Evolutionary conservation across 2,329 filamentous ascomycete species (phyloP), one percentile per base, ranked within the genome.

Genomic region (Capronia epimyces): DNA sequence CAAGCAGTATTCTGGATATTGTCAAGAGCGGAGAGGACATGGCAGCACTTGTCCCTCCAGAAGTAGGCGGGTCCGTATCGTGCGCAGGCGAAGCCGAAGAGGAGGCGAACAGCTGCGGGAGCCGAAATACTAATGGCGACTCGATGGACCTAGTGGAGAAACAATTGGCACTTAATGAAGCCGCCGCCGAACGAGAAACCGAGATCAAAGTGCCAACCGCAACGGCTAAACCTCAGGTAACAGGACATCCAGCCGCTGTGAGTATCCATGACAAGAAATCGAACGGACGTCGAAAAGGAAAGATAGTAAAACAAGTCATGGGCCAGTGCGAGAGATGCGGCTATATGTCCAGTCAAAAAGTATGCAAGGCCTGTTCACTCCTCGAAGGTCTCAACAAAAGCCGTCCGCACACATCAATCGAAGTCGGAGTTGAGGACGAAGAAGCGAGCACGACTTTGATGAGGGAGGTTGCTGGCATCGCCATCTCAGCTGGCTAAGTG

Each of bases 21-120:
- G 91, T 98, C 22, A 79, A 86, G 51, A 96, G 90, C 64, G 93
- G 93, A 31, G 91, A 97, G 68, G 93, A 97, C 59, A 95, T 98
- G 87, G 91, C 89, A 8, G 82, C 81, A 50, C 73, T 97, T n/a
- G 87, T 93, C 0, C 86, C 86, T 0, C 75, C 75, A 12, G 76
- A 79, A 49, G 67, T 78, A 13, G 69, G 67, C 21, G 72, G 73
- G 18, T 66, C 70, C 3, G 53, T 49, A 13, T 52, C 61, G 5
- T 63, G 55, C 59, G 66, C 36, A 39, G 50, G 21, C 62, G 65
- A 63, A 27, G 58, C 66, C 3, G 66, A 66, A 9, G 68, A 67
- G 6, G 56, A 66, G 3, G 71, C 75, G 34, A 86, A 84, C 22
- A 88, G 89, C 0, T 95, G 90, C 67, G 88, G 88, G 0, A 86